Evolutionary conservation across 805 yeast genomes (phyloP).

Genomic region (Yarrowia bubula): DNA sequence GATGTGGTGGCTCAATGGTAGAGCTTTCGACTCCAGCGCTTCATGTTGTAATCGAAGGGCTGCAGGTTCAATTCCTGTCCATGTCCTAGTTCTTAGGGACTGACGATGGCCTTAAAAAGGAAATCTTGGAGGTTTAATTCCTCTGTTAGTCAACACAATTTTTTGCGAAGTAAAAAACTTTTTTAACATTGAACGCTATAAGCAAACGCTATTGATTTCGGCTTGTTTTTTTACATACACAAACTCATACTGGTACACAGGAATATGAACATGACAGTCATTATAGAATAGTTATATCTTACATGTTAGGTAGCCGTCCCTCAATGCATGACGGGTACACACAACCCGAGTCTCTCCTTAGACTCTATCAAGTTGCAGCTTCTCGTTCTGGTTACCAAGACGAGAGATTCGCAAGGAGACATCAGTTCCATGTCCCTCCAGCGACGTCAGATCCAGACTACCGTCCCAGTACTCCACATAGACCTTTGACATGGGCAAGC

Average conservation of each 20-base stretch:
- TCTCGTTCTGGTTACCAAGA: constrained; percentile 65
- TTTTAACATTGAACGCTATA: not conserved
- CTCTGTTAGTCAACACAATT: constrained; percentile 24
- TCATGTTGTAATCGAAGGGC: constrained; percentile 62
- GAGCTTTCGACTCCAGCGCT: constrained; percentile 66
- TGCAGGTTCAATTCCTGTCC: constrained; percentile 88
- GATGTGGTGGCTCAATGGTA: constrained; percentile 64
- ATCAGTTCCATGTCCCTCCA: constrained; percentile 92
- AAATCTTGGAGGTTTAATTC: constrained; percentile 22
- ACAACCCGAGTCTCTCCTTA: constrained; percentile 33
- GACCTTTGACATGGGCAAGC: constrained; percentile 87
- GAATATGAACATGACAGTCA: constrained; percentile 1
- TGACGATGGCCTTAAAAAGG: constrained; percentile 25
- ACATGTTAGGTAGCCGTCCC: constrained; percentile 8
- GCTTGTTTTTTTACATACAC: not conserved
- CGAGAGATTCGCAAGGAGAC: constrained; percentile 76
- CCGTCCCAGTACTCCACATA: constrained; percentile 98
- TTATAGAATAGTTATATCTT: constrained; percentile 8
- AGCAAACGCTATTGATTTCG: not conserved
- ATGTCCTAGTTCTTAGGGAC: constrained; percentile 25
- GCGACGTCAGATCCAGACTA: constrained; percentile 70
- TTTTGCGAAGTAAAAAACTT: not conserved
- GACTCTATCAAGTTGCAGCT: constrained; percentile 70
- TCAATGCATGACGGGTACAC: constrained; percentile 11
- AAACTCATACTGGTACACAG: not conserved